Percentiles rank a stretch among this genome's conserved stretches.
Conservation (phyloP, 495 filamentous ascomycete species). For the Xylaria intraflava region DNA sequence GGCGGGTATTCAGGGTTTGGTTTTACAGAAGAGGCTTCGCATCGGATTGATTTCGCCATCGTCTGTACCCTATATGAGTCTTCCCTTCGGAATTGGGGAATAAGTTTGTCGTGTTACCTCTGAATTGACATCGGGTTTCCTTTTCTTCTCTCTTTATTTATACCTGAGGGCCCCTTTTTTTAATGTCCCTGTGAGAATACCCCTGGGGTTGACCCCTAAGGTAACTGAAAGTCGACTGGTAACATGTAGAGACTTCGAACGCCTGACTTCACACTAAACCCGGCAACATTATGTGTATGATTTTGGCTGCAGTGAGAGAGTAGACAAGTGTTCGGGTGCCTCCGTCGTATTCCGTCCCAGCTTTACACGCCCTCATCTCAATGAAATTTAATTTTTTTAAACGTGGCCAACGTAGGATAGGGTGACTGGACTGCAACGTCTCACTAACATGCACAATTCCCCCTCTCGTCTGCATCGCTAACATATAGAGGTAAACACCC, state of each 20-base stretch:
- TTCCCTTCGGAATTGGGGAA: constrained; percentile 3
- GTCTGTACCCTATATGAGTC: constrained; percentile 3
- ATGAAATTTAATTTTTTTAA: no score
- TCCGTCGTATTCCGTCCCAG: not conserved
- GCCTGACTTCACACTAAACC: not conserved
- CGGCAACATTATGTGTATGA: no score
- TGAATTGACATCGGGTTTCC: constrained; percentile 5
- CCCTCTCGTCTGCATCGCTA: no score
- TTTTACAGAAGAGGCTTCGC: constrained; percentile 1
- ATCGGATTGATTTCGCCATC: constrained; percentile 1
- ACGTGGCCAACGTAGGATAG: no score
- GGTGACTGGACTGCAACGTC: no score
- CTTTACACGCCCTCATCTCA: not conserved
- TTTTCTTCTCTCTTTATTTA: not conserved
- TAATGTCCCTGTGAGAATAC: not conserved
- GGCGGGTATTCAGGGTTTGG: not conserved
- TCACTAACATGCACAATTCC: no score
- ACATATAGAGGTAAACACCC: no score
- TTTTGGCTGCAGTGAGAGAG: no score
- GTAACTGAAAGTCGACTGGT: not conserved
- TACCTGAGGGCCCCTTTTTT: not conserved
- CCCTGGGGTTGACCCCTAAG: not conserved
- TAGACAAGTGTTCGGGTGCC: no score
- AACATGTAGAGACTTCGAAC: not conserved
- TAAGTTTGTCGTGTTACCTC: not conserved